Percentiles rank a stretch among this genome's conserved stretches.
phyloP scores from a whole-genome alignment of 2,329 filamentous ascomycete species.

The Aspergillus ustus region DNA sequence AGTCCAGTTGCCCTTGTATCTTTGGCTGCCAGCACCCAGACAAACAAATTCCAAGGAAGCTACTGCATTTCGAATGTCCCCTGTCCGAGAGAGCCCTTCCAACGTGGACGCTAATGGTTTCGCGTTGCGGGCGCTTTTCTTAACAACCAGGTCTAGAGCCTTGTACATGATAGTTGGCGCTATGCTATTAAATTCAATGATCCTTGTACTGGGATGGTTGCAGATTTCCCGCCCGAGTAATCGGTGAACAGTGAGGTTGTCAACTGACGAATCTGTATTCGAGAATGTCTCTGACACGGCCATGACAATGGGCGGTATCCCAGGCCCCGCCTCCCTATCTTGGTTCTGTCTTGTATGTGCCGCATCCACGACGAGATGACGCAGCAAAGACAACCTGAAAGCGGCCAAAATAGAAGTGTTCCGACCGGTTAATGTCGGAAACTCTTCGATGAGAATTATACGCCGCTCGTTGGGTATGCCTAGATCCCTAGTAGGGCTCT shows the following conservation, averaged over 20 bases:
- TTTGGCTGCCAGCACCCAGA: slow-evolving; percentile 69
- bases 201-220: slow-evolving; percentile 74
- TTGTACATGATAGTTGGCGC: slow-evolving; percentile 84
- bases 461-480: slow-evolving; percentile 42
- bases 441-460: slow-evolving; percentile 79
- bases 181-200: slow-evolving; percentile 92
- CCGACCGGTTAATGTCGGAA: slow-evolving; percentile 74
- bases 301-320: slow-evolving; percentile 73
- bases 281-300: slow-evolving; percentile 89
- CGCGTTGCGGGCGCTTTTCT: slow-evolving; percentile 82
- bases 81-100: slow-evolving; percentile 79
- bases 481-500: slow-evolving; percentile 4
- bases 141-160: slow-evolving; percentile 78
- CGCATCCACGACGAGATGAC: slow-evolving; percentile 72
- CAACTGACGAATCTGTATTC: slow-evolving; percentile 81
- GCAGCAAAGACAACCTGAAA: slow-evolving; percentile 75
- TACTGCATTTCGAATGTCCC: slow-evolving; percentile 90
- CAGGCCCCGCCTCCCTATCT: slow-evolving; percentile 23
- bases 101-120: slow-evolving; percentile 80
- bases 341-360: slow-evolving; percentile 49
- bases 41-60: slow-evolving; percentile 92
- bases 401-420: slow-evolving; percentile 67
- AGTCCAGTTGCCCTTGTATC: slow-evolving; percentile 74
- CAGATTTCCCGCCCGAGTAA: slow-evolving; percentile 85
- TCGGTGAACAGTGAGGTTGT: slow-evolving; percentile 91